Conservation (phyloP, 192 early-diverging fungal genomes). For the Thamnidium elegans region DNA sequence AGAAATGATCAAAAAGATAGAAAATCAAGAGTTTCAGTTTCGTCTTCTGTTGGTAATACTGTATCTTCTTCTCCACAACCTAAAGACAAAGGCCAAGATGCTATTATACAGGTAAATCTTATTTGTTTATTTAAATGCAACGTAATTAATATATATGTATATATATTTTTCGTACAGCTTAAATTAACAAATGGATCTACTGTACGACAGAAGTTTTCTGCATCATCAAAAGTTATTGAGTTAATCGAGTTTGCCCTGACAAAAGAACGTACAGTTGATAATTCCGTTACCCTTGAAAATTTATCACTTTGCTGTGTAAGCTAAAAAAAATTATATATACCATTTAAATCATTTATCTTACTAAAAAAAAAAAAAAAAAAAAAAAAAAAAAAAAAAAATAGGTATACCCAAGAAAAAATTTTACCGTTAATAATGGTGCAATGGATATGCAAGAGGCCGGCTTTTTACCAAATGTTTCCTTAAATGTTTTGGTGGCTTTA, state of each 20-base stretch:
- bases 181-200: slow-evolving; percentile 8
- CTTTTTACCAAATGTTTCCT: slow-evolving; percentile 16
- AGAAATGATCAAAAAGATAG: background rate
- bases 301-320: slow-evolving; percentile 3
- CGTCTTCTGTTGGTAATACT: background rate
- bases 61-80: background rate
- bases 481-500: background rate
- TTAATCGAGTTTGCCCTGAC: slow-evolving; percentile 8
- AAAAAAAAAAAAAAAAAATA: background rate
- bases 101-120: slow-evolving; percentile 4
- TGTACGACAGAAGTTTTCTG: slow-evolving; percentile 10
- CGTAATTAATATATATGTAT: background rate
- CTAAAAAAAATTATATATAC: background rate
- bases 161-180: slow-evolving; percentile 9
- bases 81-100: background rate
- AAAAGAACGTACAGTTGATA: background rate
- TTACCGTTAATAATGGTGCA: slow-evolving; percentile 1
- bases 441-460: slow-evolving; percentile 19
- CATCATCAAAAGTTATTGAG: background rate
- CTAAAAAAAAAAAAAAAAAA: background rate
- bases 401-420: slow-evolving; percentile 15
- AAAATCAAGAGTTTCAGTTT: background rate
- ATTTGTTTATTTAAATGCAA: background rate
- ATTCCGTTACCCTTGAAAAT: background rate
- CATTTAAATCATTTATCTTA: no score